Evolutionary conservation across 176 grass and related monocot genomes (phyloP).

Genomic region (Bothriochloa decipiens): DNA sequence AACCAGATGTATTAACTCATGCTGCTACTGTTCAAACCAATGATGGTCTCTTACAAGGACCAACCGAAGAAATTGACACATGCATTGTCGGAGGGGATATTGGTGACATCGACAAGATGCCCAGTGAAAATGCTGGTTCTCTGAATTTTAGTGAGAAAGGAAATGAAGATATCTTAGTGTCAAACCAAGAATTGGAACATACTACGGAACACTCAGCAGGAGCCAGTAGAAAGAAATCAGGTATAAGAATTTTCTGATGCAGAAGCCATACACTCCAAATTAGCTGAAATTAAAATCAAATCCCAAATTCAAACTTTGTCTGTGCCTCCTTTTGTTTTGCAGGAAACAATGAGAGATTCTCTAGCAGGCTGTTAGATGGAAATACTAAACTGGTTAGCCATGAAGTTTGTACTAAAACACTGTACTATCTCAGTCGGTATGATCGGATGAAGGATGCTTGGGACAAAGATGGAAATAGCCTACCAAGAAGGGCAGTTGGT

Average conservation of each 20-base stretch:
- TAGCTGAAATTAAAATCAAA: not conserved
- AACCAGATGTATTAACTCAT: slow-evolving; percentile 7
- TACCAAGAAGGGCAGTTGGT: slow-evolving; percentile 29
- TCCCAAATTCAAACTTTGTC: not conserved
- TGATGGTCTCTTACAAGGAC: not conserved
- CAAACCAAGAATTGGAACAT: slow-evolving; percentile 1
- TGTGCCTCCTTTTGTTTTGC: not conserved
- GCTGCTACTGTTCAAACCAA: not conserved
- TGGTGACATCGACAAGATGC: not conserved
- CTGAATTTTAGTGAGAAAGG: not conserved
- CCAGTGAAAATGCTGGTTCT: not conserved
- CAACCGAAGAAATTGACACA: slow-evolving; percentile 8
- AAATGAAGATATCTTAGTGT: not conserved
- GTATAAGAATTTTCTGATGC: slow-evolving; percentile 21
- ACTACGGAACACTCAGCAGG: not conserved
- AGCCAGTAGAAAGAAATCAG: slow-evolving; percentile 20
- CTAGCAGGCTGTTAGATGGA: not conserved
- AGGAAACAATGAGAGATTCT: slow-evolving; percentile 5
- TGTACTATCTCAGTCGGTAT: slow-evolving; percentile 37
- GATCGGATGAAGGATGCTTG: not conserved
- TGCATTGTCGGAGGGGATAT: not conserved
- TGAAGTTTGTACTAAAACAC: slow-evolving; percentile 25
- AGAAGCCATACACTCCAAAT: not conserved
- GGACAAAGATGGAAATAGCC: slow-evolving; percentile 4
- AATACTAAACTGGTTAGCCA: not conserved